Evolutionary conservation across 2,329 filamentous ascomycete species (phyloP), one percentile per base, ranked within the genome.

Genomic region (Aspergillus sp.): DNA sequence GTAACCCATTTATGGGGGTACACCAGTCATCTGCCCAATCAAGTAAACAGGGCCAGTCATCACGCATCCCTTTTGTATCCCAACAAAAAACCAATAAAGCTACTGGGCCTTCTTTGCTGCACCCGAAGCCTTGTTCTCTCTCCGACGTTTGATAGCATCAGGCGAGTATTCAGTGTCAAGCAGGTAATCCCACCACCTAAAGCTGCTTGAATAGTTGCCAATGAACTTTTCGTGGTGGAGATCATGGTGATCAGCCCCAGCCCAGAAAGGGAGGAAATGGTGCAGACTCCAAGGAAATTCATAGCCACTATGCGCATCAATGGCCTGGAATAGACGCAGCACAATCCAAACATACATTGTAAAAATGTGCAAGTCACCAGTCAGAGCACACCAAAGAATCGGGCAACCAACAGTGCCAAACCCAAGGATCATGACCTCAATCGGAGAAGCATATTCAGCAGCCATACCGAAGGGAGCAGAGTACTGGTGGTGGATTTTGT

Each of bases 401-500:
- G 93, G 93, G 31, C 80, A 76, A 47, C 87, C 82, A 50, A 98
- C 85, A 1, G 86, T 86, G 50, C 93, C 93, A 46, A 95, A 77
- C 33, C 91, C 93, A 39, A 98, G 83, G 45, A 94, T 80, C 86
- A 96, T 94, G 55, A 91, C 89, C 72, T 98, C 93, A 57, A 97
- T 94, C 1, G 93, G 93, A 35, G 91, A 96, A 6, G 93, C 93
- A 69, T 98, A 98, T 72, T 98, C 93, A 45, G 93, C 91, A 13
- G 93, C 91, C 42, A 98, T 78, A 56, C 93, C 93, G 64, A 98
- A 98, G 12, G 93, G 93, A 9, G 93, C 93, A 32, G 90, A 95
- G 76, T 98, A 98, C 62, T 93, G 91, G 76, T 98, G 93, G 75
- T 98, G 93, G 58, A 98, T 90, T 77, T 98, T 98, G 81, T 98